Evolutionary conservation across 2,329 filamentous ascomycete species (phyloP), one percentile per base, ranked within the genome.

Genomic region (Stemphylium lycopersici): DNA sequence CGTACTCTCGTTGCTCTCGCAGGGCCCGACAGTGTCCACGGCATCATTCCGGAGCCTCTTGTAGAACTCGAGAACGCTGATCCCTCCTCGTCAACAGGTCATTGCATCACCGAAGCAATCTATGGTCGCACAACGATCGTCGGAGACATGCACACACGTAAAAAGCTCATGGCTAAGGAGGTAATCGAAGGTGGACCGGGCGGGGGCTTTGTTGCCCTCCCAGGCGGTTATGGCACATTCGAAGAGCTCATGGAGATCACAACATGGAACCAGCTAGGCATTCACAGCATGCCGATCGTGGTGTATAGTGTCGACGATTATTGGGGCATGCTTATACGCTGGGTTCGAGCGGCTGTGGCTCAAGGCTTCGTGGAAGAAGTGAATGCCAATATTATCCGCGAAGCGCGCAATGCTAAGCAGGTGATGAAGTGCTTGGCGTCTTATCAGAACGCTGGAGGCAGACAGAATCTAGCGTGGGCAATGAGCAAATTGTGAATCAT

Each of bases 251-350:
- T 96, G 76, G 91, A 95, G 79, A 86, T 90, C 3, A 87, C 87
- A 26, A 95, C 91, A 12, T 99, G 95, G 93, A 98, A 97, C 76
- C 93, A 98, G 79, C 79, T 99, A 45, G 93, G 93, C 1, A 98
- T 99, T 63, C 95, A 98, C 77, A 90, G 89, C 3, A 72, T 72
- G 69, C 70, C 70, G 0, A 87, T 98, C 40, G 87, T 93, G 48
- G 79, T 97, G 44, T 85, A 90, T 63, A 98, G 98, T 74, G 83
- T 96, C 22, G 87, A 92, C 50, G 91, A 91, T 0, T 98, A 96
- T 77, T 99, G 93, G 85, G 20, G 16, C 15, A 7, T 16, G 36
- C 36, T 39, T 20, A 39, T 20, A 18, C 6, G 16, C 15, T 39
- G 18, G 18, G 16, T 39, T 20, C 36, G 16, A 20, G 16, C 36